Base-by-base conservation (phyloP, 106 monocot genomes). In the Apostasia ramifera region DNA sequence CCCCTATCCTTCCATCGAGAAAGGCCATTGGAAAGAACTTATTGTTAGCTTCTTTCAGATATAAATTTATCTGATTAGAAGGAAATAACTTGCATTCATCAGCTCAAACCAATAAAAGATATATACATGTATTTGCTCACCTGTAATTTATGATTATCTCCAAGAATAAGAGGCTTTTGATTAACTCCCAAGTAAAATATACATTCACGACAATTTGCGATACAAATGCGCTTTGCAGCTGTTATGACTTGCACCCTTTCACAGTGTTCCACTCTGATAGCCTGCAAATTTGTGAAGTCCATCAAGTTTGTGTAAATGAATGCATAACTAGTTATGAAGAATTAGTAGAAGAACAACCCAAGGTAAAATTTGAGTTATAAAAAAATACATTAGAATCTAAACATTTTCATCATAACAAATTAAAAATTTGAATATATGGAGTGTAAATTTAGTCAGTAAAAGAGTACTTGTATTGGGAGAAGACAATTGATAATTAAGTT, bases 221-320 rank as follows among this genome's bases (percentile, higher is more conserved):
- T 83, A 55, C 83, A 83, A 49, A 92, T 75, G 14, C 83, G 82
- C 69, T 79, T 92, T 68, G 85, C 55, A 66, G 88, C 85, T 49
- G 78, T 51, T 74, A 92, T 85, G 4, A 92, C 70, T 42, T 88
- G 88, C 44, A 92, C 83, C 68, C 88, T 88, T 73, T 92, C 92
- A 77, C 92, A 92, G 57, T 88, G 85, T 59, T 92, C 92, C 57
- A 92, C 92, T 66, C 76, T 82, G n/a, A 88, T 55, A 77, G 78
- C 82, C 92, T 92, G 71, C 46, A 74, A 75, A 62, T 1, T 47
- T 47, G 1, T 14, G 43, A 63, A 47, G 45, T 51, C 40, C 12
- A 50, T 45, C 13, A 63, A 6, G 3, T 4, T 13, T 1, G 45
- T 44, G 4, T 12, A 44, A 4, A 63, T 44, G 6, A 63, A 63